Base-by-base conservation (phyloP, 495 filamentous ascomycete genomes). In the Neurospora sp. region DNA sequence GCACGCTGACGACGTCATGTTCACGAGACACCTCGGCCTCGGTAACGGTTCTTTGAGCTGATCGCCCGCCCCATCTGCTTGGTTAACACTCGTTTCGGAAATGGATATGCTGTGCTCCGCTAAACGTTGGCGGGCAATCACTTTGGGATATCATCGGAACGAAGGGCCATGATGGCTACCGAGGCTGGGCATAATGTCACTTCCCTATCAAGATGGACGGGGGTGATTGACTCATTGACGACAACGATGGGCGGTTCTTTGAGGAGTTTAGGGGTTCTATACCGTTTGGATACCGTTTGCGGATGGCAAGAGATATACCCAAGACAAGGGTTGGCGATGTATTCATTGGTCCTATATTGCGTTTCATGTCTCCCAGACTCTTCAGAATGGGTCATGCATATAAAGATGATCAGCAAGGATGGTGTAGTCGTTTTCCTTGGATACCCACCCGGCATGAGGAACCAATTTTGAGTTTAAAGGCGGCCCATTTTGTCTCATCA, bases 1-100 rank as follows among this genome's bases (percentile, higher is more conserved):
- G 78, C 93, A 96, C 81, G 93, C 93, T 18, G 89, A 94, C 82
- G 94, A 96, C 78, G 92, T 92, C 74, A 84, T 92, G 74, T 93
- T 92, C 82, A 88, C 94, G 78, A 86, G 88, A 72, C 89, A 90
- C 41, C 85, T 94, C 71, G 91, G 92, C 14, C 76, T 91, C 75
- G 80, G 79, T 66, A 75, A 79, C 71, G 76, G 77, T 71, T 31
- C 35, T 71, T 39, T 74, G 35, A 44, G 38, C 41, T 69, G 54
- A 70, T 42, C 39, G 16, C 40, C 27, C 44, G 44, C 27, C 14
- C 18, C 48, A 39, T 54, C 23, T 48, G 8, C 37, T 18, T 42
- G n/a, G 48, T n/a, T 40, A 40, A 35, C 44, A 72, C 16, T 62
- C 54, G 72, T 44, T 62, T 73, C 20, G 35, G 20, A 44, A 31